Base-by-base conservation (phyloP, 2,329 filamentous ascomycete genomes). In the Fusarium sp. region DNA sequence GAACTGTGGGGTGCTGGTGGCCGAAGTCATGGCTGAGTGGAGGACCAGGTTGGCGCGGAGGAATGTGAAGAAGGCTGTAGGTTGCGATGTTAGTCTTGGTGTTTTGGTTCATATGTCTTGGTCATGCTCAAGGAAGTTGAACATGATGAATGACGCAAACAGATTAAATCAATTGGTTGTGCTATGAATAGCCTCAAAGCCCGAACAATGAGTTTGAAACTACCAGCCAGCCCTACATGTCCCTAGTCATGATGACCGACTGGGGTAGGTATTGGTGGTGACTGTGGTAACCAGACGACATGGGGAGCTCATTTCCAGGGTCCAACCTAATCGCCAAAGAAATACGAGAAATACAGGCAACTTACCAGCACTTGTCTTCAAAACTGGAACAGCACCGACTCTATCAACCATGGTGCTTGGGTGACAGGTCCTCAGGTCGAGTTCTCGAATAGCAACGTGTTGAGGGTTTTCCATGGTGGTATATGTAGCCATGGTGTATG, bases 11-110 rank as follows among this genome's bases (percentile, higher is more conserved):
- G 89, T 91, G 58, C 84, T 88, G 52, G 82, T 80, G 57, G 85
- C 82, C 44, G 88, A 88, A 39, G 87, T 84, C 63, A 89, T 76
- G 53, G 86, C 78, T 60, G 81, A 87, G 47, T 81, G 82, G 54
- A 94, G 86, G 68, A 88, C 88, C 51, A 95, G 84, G 71, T 95
- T 95, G 63, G 90, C 90, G 66, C 90, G 87, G 14, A 95, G 82
- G 67, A 92, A 94, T 52, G 87, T 89, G 76, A 95, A 89, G 79
- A 95, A 95, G 23, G 91, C 91, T 95, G 75, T 57, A 23, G 42
- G 41, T 46, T 21, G 49, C 7, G 21, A 47, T 57, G 45, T 68
- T 67, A 68, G 65, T 42, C 47, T 45, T 48, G 49, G 36, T 65
- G 46, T 50, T 58, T 54, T 46, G 32, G 38, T 37, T 36, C 14